Evolutionary conservation across 2,329 filamentous ascomycete genomes (phyloP).

Genomic region (Neofusicoccum kwambonambiense): DNA sequence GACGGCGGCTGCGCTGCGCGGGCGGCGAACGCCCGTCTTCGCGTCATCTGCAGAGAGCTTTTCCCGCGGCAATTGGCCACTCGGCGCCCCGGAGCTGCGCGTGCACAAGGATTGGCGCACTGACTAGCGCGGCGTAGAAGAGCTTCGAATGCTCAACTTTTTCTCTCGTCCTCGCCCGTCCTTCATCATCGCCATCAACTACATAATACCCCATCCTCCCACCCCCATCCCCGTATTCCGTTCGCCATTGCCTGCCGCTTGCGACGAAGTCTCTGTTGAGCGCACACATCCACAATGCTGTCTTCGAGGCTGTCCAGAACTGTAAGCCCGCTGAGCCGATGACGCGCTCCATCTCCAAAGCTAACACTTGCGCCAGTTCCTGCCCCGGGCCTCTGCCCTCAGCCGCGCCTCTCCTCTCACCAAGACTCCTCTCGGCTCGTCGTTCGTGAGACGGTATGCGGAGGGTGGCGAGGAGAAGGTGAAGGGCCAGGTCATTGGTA

Average conservation of each 20-base stretch:
- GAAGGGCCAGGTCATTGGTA: constrained; percentile 94
- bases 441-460: constrained; percentile 72
- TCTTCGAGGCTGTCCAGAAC: constrained; percentile 43
- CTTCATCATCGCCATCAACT: constrained; percentile 27
- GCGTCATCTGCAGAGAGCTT: constrained; percentile 4
- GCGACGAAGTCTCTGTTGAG: constrained; percentile 23
- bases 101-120: constrained; percentile 1
- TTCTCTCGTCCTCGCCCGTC: constrained; percentile 30
- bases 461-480: constrained; percentile 76
- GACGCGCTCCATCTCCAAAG: neutral
- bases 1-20: neutral
- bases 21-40: neutral
- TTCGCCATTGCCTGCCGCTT: constrained; percentile 29
- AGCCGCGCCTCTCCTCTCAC: constrained; percentile 65
- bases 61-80: constrained; percentile 15
- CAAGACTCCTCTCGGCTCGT: constrained; percentile 69
- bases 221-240: constrained; percentile 24
- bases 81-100: constrained; percentile 6
- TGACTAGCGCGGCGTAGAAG: constrained; percentile 14
- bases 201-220: constrained; percentile 23
- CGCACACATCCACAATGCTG: constrained; percentile 36
- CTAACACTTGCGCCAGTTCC: constrained; percentile 35
- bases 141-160: constrained; percentile 22
- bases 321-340: constrained; percentile 29
- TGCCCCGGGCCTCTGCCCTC: constrained; percentile 74